phyloP scores from a whole-genome alignment of 345 rosid genomes.

The Balakata baccata region DNA sequence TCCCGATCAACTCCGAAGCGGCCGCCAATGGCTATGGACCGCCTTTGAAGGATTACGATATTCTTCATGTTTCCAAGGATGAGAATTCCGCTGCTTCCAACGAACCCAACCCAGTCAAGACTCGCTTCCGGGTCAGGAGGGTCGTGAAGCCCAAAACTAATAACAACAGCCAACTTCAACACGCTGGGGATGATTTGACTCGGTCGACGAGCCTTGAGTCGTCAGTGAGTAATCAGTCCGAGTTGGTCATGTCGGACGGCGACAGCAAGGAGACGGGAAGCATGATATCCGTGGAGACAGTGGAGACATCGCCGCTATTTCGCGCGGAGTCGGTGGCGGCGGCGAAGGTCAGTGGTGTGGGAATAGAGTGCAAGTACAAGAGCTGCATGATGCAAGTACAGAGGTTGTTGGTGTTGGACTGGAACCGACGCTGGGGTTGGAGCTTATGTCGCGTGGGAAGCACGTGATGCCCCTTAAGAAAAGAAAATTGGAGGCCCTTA shows the following conservation, averaged over 20 bases:
- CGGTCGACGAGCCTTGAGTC: slow-evolving; percentile 80
- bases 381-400: background rate
- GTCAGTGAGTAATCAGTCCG: slow-evolving; percentile 85
- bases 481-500: slow-evolving; percentile 42
- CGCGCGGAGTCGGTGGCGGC: slow-evolving; percentile 30
- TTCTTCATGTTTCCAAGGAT: slow-evolving; percentile 82
- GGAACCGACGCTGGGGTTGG: slow-evolving; percentile 62
- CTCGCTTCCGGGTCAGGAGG: slow-evolving; percentile 53
- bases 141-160: slow-evolving; percentile 29
- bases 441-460: slow-evolving; percentile 45
- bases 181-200: slow-evolving; percentile 30
- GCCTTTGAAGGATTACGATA: slow-evolving; percentile 71
- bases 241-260: slow-evolving; percentile 52
- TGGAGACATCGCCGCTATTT: slow-evolving; percentile 35
- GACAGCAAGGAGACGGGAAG: slow-evolving; percentile 66
- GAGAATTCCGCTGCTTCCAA: slow-evolving; percentile 49
- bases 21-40: slow-evolving; percentile 70
- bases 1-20: slow-evolving; percentile 60
- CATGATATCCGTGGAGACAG: slow-evolving; percentile 60
- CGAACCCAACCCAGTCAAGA: slow-evolving; percentile 38
- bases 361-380: slow-evolving; percentile 3
- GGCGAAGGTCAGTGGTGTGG: slow-evolving; percentile 5
- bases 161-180: background rate
- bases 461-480: slow-evolving; percentile 77
- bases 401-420: slow-evolving; percentile 31